These are phyloP conservation scores for Tetracladium maxilliforme DNA, from an alignment of 2,329 filamentous ascomycete genomes.

Conservation along the genomic window DNA sequence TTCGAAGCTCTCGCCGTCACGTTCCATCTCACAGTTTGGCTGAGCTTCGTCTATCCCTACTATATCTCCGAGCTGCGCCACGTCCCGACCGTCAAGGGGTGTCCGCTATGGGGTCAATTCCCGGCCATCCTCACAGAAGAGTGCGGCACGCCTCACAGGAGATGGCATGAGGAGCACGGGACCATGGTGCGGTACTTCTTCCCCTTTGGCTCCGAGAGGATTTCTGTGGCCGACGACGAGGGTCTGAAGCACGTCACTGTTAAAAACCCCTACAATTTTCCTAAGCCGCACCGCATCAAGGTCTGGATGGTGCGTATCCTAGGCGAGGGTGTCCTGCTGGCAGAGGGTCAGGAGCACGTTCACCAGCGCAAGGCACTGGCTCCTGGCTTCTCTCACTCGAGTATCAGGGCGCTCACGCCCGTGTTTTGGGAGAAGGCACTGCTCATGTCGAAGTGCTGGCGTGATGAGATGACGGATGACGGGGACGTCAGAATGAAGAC, in stretches of 20 bases:
- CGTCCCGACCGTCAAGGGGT: slow-evolving; percentile 23
- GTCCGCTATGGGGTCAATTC: slow-evolving; percentile 26
- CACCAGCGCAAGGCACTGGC: slow-evolving; percentile 22
- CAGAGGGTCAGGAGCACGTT: slow-evolving; percentile 24
- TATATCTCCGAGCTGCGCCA: slow-evolving; percentile 26
- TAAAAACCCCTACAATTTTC: slow-evolving; percentile 4
- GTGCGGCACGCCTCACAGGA: slow-evolving; percentile 23
- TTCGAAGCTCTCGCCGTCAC: too few species aligned
- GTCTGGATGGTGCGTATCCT: slow-evolving; percentile 25
- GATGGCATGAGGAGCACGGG: slow-evolving; percentile 24
- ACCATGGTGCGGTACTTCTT: slow-evolving; percentile 29
- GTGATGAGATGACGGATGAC: slow-evolving; percentile 12
- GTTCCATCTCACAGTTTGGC: slow-evolving; percentile 17
- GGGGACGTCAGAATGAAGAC: slow-evolving; percentile 13
- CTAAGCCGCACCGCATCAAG: slow-evolving; percentile 16
- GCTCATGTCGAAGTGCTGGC: slow-evolving; percentile 24
- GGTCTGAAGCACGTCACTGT: slow-evolving; percentile 27
- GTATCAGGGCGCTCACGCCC: slow-evolving; percentile 20
- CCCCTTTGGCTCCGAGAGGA: slow-evolving; percentile 25
- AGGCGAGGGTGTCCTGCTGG: slow-evolving; percentile 25
- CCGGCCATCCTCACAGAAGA: slow-evolving; percentile 23
- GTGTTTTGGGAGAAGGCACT: slow-evolving; percentile 26
- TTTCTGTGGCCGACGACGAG: slow-evolving; percentile 26
- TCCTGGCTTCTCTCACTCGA: slow-evolving; percentile 21
- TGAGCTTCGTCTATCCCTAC: slow-evolving; percentile 22